Evolutionary conservation across 225 moss, liverwort and hornwort genomes (phyloP).

Genomic region (Straminergon stramineum): DNA sequence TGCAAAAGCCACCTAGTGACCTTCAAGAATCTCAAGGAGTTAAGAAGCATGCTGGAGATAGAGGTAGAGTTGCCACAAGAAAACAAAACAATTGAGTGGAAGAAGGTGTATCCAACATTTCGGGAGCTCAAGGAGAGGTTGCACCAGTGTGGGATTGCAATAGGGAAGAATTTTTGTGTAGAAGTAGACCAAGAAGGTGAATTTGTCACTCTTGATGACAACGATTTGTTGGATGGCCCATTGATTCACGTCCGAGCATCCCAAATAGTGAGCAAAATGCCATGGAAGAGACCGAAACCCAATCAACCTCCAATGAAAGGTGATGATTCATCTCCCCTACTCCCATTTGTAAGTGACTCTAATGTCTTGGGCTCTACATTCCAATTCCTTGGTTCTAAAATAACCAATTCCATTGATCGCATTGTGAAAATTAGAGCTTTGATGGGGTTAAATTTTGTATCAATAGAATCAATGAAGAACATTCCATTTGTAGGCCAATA

Average conservation of each 20-base stretch:
- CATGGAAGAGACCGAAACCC: constrained; percentile 5
- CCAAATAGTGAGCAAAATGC: background rate
- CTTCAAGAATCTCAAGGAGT: background rate
- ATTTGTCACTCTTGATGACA: constrained; percentile 17
- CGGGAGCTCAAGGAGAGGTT: constrained; percentile 27
- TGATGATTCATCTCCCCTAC: background rate
- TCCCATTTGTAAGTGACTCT: background rate
- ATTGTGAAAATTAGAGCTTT: background rate
- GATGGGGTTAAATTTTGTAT: background rate
- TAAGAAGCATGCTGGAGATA: constrained; percentile 29
- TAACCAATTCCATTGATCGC: background rate
- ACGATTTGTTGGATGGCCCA: background rate
- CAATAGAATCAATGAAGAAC: background rate
- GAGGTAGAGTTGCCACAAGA: constrained; percentile 14
- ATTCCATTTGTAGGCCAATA: background rate
- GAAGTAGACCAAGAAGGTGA: constrained; percentile 16
- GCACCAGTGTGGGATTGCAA: constrained; percentile 15
- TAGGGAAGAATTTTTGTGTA: constrained; percentile 6
- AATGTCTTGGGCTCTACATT: background rate
- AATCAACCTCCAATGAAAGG: constrained; percentile 21
- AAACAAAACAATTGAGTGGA: constrained; percentile 40
- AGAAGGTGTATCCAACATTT: constrained; percentile 27
- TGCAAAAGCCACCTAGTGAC: too few species aligned
- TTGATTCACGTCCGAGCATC: background rate
- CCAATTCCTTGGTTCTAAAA: background rate